Base-by-base conservation (phyloP, 106 monocot species). In the Dendrobium catenatum region DNA sequence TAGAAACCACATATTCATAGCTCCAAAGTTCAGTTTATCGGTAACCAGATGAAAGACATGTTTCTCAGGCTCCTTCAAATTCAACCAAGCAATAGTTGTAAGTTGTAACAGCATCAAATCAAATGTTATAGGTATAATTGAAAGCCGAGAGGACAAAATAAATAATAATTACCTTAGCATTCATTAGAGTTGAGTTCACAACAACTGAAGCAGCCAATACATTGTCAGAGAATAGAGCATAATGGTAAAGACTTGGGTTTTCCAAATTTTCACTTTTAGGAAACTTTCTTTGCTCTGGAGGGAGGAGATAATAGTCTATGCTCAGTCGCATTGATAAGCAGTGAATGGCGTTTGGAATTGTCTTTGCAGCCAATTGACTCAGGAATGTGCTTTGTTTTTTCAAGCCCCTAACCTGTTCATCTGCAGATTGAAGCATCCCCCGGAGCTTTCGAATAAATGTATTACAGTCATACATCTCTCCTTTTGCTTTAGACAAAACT, bases 1-100 rank as follows among this genome's bases (percentile, higher is more conserved):
- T 43, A 93, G 24, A 83, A 93, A 93, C 93, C 93, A 93, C 93
- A 93, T 93, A 75, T 86, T 93, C 93, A 93, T 93, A 46, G 93
- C 90, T 87, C 93, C 93, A 83, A 93, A 90, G 85, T 93, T 93
- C 83, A 93, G 73, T 78, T 93, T 93, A 83, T 93, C 93, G 56
- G 93, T 93, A 77, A 93, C 93, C 10, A 93, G 72, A 86, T 93
- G 93, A 74, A 93, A 93, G 13, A 93, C 93, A 82, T 93, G 93
- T 75, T 93, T 93, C 84, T 90, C 88, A 20, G 93, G 90, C 80
- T 93, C 90, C 93, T 93, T 33, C 89, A 43, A 86, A 82, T 56
- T 16, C 44, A 80, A 48, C 26, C 3, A 58, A 68, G 22, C n/a
- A 20, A 37, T 68, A 68, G 61, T 42, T 81, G 61, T n/a, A 56